Conservation (phyloP, 768 basidiomycete species). For the Coprinopsis strossmayeri region DNA sequence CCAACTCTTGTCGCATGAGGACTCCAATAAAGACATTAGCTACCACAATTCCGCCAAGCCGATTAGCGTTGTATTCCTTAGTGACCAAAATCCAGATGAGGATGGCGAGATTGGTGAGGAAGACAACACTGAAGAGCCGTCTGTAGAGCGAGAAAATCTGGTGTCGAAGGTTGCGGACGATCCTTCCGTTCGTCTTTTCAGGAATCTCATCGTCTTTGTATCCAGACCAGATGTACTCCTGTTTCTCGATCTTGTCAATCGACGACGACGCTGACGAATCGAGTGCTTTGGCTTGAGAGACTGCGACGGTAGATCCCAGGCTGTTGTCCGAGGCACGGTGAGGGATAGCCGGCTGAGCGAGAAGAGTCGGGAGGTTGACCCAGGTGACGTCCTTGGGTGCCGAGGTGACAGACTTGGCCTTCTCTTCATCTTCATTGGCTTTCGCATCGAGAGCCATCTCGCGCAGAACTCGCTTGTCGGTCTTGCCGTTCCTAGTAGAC, state of each 20-base stretch:
- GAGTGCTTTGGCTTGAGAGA: constrained; percentile 14
- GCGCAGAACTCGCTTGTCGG: constrained; percentile 41
- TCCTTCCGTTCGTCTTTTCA: constrained; percentile 40
- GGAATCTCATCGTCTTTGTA: constrained; percentile 45
- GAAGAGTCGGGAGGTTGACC: constrained; percentile 11
- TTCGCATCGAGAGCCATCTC: constrained; percentile 25
- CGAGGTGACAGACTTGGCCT: constrained; percentile 6
- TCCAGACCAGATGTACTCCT: constrained; percentile 41
- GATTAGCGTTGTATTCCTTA: constrained; percentile 26
- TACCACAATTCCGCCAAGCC: constrained; percentile 32
- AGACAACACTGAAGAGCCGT: constrained; percentile 47
- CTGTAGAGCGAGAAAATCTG: constrained; percentile 36
- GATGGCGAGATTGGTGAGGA: constrained; percentile 41
- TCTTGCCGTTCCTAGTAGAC: constrained; percentile 38
- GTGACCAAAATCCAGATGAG: constrained; percentile 35
- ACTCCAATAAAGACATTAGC: constrained; percentile 38
- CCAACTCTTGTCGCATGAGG: constrained; percentile 43
- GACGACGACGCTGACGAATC: constrained; percentile 15
- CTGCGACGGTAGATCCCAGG: constrained; percentile 16
- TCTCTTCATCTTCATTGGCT: constrained; percentile 9
- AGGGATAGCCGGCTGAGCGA: constrained; percentile 4
- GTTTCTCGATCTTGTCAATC: constrained; percentile 26
- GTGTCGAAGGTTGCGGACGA: constrained; percentile 14
- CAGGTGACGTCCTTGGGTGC: not conserved
- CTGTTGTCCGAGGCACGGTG: constrained; percentile 6